Conservation (phyloP, 768 basidiomycete species). For the Rhizopogon vulgaris region DNA sequence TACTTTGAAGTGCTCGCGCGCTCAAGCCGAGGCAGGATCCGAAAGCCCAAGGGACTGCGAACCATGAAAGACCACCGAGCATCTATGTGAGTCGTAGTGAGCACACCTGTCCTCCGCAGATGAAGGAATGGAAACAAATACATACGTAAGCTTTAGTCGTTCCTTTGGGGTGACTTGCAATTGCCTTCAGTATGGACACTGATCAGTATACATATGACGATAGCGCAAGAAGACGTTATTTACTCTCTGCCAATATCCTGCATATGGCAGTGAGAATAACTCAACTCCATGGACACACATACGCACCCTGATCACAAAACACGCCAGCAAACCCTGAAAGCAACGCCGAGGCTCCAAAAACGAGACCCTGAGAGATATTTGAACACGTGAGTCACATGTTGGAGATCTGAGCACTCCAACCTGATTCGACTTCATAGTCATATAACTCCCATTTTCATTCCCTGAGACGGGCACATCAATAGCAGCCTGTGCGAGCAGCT, state of each 20-base stretch:
- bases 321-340: slow-evolving; percentile 27
- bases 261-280: background rate
- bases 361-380: slow-evolving; percentile 9
- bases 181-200: slow-evolving; percentile 18
- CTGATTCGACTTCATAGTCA: slow-evolving; percentile 16
- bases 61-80: slow-evolving; percentile 38
- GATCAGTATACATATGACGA: background rate
- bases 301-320: slow-evolving; percentile 29
- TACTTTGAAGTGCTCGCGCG: slow-evolving; percentile 12
- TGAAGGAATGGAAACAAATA: slow-evolving; percentile 8
- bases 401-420: background rate
- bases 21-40: slow-evolving; percentile 27
- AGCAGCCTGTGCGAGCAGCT: slow-evolving; percentile 13
- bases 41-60: slow-evolving; percentile 24
- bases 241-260: slow-evolving; percentile 36
- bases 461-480: slow-evolving; percentile 9
- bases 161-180: slow-evolving; percentile 27
- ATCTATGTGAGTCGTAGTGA: slow-evolving; percentile 17
- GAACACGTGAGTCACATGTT: background rate
- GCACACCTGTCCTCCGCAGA: background rate
- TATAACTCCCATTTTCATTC: slow-evolving; percentile 15
- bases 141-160: slow-evolving; percentile 30
- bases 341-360: slow-evolving; percentile 19
- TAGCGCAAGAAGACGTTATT: background rate
- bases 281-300: background rate